phyloP scores from a whole-genome alignment of 2,329 filamentous ascomycete species.

The Scleromitrula shiraiana region DNA sequence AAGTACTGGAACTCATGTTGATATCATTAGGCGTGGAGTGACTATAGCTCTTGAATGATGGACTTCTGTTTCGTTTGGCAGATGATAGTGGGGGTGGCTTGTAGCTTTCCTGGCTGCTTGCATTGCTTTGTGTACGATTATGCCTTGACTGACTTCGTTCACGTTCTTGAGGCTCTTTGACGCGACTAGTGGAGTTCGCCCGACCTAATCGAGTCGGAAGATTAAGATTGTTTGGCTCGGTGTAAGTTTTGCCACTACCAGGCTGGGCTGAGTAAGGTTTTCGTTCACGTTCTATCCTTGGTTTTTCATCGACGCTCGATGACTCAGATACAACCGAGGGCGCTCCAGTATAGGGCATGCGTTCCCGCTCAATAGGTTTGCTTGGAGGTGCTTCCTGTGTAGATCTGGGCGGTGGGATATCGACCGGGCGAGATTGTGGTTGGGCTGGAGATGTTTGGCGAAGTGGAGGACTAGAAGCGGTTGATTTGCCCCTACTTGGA shows the following conservation, averaged over 20 bases:
- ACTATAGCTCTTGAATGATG: conserved; percentile 22
- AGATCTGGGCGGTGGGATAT: conserved; percentile 16
- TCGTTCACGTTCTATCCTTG: conserved; percentile 47
- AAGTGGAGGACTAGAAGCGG: conserved; percentile 21
- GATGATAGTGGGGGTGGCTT: conserved; percentile 11
- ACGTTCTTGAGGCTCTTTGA: conserved; percentile 7
- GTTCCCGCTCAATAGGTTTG: conserved; percentile 31
- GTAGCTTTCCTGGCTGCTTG: conserved; percentile 16
- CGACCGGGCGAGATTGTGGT: conserved; percentile 17
- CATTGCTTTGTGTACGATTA: conserved; percentile 18
- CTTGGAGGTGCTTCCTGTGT: conserved; percentile 19
- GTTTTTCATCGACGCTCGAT: conserved; percentile 34
- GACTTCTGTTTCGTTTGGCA: conserved; percentile 16
- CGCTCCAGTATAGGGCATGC: conserved; percentile 31
- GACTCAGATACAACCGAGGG: conserved; percentile 29
- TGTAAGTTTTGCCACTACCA: conserved; percentile 49
- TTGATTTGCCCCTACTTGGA: conserved; percentile 25
- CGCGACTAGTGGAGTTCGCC: conserved; percentile 22
- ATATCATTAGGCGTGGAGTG: conserved; percentile 24
- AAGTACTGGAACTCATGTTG: conserved; percentile 5
- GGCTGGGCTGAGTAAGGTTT: conserved; percentile 55
- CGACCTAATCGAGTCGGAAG: conserved; percentile 12
- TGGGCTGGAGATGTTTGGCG: conserved; percentile 20
- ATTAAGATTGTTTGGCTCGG: conserved; percentile 28
- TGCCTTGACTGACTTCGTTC: conserved; percentile 7